Conservation (phyloP, 306 rosid genomes). For the Rosa chinensis region DNA sequence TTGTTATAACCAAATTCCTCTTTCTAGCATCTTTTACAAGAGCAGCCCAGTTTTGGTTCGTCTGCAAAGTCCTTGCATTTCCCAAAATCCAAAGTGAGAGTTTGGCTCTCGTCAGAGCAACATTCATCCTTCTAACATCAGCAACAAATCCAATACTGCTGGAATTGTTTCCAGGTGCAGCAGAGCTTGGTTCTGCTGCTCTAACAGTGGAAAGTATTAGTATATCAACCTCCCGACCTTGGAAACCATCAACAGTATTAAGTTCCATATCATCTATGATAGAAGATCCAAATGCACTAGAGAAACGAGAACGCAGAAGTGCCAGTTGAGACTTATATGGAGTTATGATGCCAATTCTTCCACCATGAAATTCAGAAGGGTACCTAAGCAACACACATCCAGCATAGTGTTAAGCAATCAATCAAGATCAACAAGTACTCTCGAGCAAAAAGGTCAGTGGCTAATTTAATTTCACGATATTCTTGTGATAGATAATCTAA, state of each 20-base stretch:
- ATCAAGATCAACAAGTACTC: constrained; percentile 17
- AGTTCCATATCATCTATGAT: constrained; percentile 60
- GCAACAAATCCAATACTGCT: constrained; percentile 92
- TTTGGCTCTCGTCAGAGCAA: constrained; percentile 93
- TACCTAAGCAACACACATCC: constrained; percentile 47
- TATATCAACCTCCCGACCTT: constrained; percentile 97
- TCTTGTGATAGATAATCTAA: constrained; percentile 1
- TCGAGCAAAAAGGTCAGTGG: background rate
- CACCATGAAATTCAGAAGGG: constrained; percentile 71
- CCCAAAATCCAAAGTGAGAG: constrained; percentile 92
- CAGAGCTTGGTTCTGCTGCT: constrained; percentile 51
- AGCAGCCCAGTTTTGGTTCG: constrained; percentile 80
- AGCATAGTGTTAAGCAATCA: constrained; percentile 26
- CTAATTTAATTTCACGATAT: constrained; percentile 2
- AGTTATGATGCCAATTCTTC: constrained; percentile 88
- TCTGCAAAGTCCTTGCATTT: constrained; percentile 81
- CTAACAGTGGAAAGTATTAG: constrained; percentile 92
- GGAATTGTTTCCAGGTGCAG: constrained; percentile 45
- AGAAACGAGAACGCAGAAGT: constrained; percentile 75
- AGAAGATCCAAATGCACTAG: constrained; percentile 73
- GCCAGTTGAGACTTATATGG: constrained; percentile 89
- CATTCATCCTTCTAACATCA: constrained; percentile 98
- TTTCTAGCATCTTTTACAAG: constrained; percentile 78
- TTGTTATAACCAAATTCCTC: constrained; percentile 60
- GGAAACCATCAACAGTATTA: constrained; percentile 96